A percentile compares a stretch with the other conserved stretches of the same genome.
Evolutionary conservation across 306 rosid genomes (phyloP).

Genomic region (Vicia villosa): DNA sequence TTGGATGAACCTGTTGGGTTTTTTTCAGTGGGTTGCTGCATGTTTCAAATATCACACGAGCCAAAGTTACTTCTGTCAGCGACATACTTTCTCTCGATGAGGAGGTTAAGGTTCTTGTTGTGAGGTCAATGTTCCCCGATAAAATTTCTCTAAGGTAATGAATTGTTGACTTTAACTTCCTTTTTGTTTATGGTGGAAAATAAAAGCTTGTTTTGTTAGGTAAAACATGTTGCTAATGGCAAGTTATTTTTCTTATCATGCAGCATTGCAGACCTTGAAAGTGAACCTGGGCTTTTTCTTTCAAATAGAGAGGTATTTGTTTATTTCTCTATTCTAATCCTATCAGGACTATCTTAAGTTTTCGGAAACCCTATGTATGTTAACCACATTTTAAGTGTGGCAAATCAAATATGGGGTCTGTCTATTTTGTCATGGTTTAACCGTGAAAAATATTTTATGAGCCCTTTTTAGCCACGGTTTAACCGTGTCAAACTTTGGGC

Average conservation of each 20-base stretch:
- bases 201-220: too few species aligned
- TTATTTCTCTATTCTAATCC: constrained; percentile 17
- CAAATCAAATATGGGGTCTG: too few species aligned
- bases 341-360: neutral
- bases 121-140: constrained; percentile 79
- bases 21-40: constrained; percentile 92
- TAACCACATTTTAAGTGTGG: too few species aligned
- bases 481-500: too few species aligned
- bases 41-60: constrained; percentile 76
- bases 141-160: constrained; percentile 88
- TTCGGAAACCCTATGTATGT: too few species aligned
- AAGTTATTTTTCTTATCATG: constrained; percentile 43
- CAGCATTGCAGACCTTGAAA: constrained; percentile 94
- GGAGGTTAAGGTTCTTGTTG: constrained; percentile 80
- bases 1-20: constrained; percentile 23
- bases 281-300: constrained; percentile 84
- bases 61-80: constrained; percentile 62
- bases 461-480: too few species aligned
- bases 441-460: too few species aligned
- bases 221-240: neutral
- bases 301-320: constrained; percentile 68
- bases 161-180: constrained; percentile 25
- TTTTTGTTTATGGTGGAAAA: neutral
- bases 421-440: too few species aligned
- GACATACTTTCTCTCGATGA: constrained; percentile 78